Conservation (phyloP, 1,139 yeast genomes). For the Pichia sp. region DNA sequence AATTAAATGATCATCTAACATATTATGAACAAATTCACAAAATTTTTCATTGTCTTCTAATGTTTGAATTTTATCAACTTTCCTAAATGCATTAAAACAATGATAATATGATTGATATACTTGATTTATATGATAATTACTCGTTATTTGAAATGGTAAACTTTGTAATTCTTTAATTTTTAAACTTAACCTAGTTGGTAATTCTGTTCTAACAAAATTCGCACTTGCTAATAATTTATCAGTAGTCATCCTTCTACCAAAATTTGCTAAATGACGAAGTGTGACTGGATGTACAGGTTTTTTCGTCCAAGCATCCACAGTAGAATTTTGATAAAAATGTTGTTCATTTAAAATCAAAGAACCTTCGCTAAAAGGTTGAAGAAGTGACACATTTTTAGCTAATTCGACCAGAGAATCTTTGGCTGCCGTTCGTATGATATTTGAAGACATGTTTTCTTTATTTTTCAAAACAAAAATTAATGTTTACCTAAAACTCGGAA, state of each 20-base stretch:
- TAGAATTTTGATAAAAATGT: slow-evolving; percentile 83
- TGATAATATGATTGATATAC: slow-evolving; percentile 86
- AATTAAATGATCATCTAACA: slow-evolving; percentile 71
- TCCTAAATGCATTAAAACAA: slow-evolving; percentile 79
- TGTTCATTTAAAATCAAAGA: slow-evolving; percentile 41
- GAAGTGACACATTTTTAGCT: slow-evolving; percentile 15
- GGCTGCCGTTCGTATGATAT: neutral
- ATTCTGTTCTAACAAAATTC: slow-evolving; percentile 77
- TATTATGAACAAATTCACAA: slow-evolving; percentile 53
- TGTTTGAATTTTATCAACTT: slow-evolving; percentile 57
- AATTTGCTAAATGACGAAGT: slow-evolving; percentile 79
- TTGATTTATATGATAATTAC: slow-evolving; percentile 77
- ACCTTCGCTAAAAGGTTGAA: slow-evolving; percentile 22
- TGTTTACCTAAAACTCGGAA: no score
- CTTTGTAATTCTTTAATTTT: slow-evolving; percentile 70
- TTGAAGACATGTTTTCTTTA: no score
- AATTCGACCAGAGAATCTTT: slow-evolving; percentile 14
- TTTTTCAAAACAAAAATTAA: no score
- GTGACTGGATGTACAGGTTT: slow-evolving; percentile 85
- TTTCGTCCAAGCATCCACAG: slow-evolving; percentile 58
- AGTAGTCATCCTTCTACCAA: slow-evolving; percentile 73
- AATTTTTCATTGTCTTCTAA: slow-evolving; percentile 70
- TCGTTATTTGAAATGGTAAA: slow-evolving; percentile 77
- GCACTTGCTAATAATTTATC: slow-evolving; percentile 78
- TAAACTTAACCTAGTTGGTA: slow-evolving; percentile 78